These are phyloP conservation scores for Gamsiella multidivaricata DNA, from an alignment of 192 early-diverging fungal species.

Conservation along the genomic window DNA sequence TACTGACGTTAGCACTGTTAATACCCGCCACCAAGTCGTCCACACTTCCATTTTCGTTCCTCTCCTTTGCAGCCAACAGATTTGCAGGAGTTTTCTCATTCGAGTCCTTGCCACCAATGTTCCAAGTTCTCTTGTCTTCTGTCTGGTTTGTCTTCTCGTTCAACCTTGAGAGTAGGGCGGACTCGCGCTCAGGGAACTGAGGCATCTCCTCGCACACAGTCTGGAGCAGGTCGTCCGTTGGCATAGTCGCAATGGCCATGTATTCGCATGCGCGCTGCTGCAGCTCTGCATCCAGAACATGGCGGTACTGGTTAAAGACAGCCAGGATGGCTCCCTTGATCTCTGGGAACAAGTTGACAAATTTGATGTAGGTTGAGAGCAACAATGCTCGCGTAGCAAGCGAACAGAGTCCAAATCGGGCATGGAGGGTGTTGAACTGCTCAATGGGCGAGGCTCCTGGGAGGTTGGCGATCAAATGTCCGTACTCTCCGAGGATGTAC, in stretches of 20 bases:
- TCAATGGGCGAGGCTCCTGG: conserved; percentile 89
- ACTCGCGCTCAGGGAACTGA: conserved; percentile 94
- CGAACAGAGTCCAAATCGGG: conserved; percentile 87
- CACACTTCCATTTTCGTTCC: conserved; percentile 45
- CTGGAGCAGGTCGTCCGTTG: conserved; percentile 89
- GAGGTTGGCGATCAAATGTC: conserved; percentile 92
- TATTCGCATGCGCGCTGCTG: conserved; percentile 99
- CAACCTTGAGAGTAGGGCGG: conserved; percentile 83
- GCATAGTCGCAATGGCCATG: conserved; percentile 82
- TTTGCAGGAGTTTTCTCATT: conserved; percentile 71
- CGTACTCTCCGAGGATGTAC: conserved; percentile 98
- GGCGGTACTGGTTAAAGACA: conserved; percentile 88
- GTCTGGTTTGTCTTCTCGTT: conserved; percentile 90
- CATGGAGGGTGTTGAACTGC: conserved; percentile 94
- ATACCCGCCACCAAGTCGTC: conserved; percentile 30
- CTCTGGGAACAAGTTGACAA: conserved; percentile 98
- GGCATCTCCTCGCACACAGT: conserved; percentile 99
- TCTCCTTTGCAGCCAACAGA: conserved; percentile 46
- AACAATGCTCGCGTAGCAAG: conserved; percentile 84
- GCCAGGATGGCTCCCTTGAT: conserved; percentile 89
- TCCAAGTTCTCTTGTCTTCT: conserved; percentile 96
- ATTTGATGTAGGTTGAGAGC: conserved; percentile 94
- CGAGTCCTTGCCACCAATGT: conserved; percentile 88
- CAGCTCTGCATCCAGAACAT: conserved; percentile 93
- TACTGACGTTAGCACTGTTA: conserved; percentile 18